Evolutionary conservation across 2,329 filamentous ascomycete genomes (phyloP).

Genomic region (Trichoderma endophyticum): DNA sequence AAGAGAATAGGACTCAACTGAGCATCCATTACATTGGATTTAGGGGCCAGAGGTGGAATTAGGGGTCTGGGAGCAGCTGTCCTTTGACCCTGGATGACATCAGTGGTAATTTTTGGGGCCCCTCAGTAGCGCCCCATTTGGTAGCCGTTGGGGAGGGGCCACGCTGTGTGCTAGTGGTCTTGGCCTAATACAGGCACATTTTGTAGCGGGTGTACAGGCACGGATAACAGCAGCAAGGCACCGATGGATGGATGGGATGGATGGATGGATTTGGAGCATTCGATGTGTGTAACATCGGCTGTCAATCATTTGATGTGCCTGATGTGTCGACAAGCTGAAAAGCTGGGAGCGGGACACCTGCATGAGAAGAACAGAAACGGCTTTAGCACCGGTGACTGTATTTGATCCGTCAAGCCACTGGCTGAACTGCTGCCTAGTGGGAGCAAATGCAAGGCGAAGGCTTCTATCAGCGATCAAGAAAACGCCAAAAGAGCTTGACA

Average conservation of each 20-base stretch:
- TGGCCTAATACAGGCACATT: background rate
- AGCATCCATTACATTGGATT: background rate
- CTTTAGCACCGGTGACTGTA: background rate
- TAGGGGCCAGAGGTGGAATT: background rate
- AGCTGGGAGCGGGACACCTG: background rate
- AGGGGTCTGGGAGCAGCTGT: background rate
- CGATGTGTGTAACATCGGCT: background rate
- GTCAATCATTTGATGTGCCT: background rate
- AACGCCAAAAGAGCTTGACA: background rate
- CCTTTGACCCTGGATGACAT: conserved; percentile 17
- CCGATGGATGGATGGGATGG: background rate
- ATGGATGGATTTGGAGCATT: background rate
- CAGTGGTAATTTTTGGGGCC: conserved; percentile 17
- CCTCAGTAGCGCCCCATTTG: conserved; percentile 1
- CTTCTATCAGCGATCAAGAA: background rate
- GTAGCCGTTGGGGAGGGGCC: background rate
- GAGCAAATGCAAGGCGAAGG: background rate
- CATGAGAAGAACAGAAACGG: background rate
- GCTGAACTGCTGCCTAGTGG: background rate
- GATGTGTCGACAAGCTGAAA: background rate
- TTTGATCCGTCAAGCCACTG: background rate
- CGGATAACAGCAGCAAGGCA: background rate
- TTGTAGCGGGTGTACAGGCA: background rate
- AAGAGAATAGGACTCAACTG: background rate
- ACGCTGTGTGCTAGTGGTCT: background rate